Conservation (phyloP, 768 basidiomycete genomes). For the Favolaschia claudopus region DNA sequence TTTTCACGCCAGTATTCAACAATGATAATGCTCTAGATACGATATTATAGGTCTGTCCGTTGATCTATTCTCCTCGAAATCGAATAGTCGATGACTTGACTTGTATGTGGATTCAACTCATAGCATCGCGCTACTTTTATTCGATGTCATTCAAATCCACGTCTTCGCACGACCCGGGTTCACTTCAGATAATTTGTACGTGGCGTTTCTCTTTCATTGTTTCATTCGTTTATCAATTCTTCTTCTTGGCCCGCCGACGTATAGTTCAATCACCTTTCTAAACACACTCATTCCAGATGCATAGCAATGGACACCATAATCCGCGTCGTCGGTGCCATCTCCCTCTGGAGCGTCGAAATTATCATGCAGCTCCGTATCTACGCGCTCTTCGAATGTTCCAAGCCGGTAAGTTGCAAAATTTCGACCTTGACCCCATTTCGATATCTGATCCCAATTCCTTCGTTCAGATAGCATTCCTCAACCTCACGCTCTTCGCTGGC, state of each 20-base stretch:
- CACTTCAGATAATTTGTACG: conserved; percentile 44
- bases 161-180: conserved; percentile 48
- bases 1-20: background rate
- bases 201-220: background rate
- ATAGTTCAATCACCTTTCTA: too few species aligned
- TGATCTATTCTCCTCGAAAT: background rate
- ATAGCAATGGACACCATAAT: conserved; percentile 52
- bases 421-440: too few species aligned
- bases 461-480: conserved; percentile 46
- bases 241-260: too few species aligned
- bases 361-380: conserved; percentile 57
- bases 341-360: conserved; percentile 57
- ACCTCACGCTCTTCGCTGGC: conserved; percentile 45
- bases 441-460: background rate
- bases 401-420: conserved; percentile 43
- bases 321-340: conserved; percentile 51
- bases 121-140: conserved; percentile 49
- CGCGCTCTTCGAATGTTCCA: conserved; percentile 49
- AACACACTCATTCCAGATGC: conserved; percentile 43
- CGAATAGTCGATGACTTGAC: too few species aligned
- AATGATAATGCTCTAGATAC: conserved; percentile 38
- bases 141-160: conserved; percentile 56
- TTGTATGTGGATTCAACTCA: background rate
- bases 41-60: conserved; percentile 46
- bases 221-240: background rate